Base-by-base conservation (phyloP, 805 yeast species). In the Metschnikowia matae region DNA sequence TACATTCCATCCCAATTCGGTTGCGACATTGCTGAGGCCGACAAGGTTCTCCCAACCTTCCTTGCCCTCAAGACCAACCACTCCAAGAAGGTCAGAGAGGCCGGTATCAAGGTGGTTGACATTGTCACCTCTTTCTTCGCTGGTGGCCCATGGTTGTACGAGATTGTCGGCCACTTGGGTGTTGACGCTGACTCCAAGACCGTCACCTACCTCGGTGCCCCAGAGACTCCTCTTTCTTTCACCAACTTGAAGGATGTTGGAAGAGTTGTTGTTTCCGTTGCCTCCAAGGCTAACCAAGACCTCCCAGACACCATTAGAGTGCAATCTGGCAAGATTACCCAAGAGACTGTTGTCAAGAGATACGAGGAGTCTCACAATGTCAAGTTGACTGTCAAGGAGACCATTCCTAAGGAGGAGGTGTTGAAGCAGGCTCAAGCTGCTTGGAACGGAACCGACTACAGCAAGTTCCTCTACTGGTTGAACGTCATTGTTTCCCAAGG, bases 1-100 rank as follows among this genome's bases (percentile, higher is more conserved):
- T 82, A 73, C 66, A 75, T 82, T 54, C 85, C 86, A 32, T 77
- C 84, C 2, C 86, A 82, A 57, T 83, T 78, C 57, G 89, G 88
- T 38, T 57, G 70, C 20, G 81, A 80, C 48, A 45, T 73, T 15
- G 60, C 54, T 2, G 66, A 60, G 7, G 62, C 62, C 18, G 57
- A 57, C 3, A 51, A 55, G 18, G 37, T 48, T 20, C 61, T 71
- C 20, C 76, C 80, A 6, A 70, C 68, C 0, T 66, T 77, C 49
- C 57, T 65, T 31, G 58, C 43, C 1, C 11, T 50, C 17, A 79
- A 79, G 60, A 41, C 60, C 0, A 57, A 49, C 1, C 80, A 78
- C 56, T 60, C 74, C 5, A 57, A 59, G 2, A 65, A 60, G 13
- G 70, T 77, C 17, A 70, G 82, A 56, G 63, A 57, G 1, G 59